Evolutionary conservation across 202 grass and related monocot genomes (phyloP).

Genomic region (Digitaria exilis): DNA sequence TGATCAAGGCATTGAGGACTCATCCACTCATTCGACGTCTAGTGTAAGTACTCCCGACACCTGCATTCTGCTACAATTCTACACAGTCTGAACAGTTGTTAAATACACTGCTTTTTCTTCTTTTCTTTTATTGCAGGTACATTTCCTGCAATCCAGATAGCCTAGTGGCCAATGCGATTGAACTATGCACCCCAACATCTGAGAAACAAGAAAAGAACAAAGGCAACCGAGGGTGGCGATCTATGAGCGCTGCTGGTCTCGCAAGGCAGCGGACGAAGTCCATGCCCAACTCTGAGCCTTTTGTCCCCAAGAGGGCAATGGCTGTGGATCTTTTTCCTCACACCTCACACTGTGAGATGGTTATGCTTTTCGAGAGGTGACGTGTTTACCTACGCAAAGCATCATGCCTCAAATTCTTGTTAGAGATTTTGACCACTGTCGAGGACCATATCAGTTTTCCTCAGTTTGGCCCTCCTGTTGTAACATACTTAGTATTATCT

Average conservation of each 20-base stretch:
- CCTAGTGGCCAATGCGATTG: conserved; percentile 86
- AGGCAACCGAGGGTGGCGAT: conserved; percentile 70
- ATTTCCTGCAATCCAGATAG: conserved; percentile 98
- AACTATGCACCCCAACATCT: conserved; percentile 87
- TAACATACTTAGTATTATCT: background rate
- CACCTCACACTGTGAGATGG: conserved; percentile 86
- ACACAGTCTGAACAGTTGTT: background rate
- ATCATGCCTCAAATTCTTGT: background rate
- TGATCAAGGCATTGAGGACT: conserved; percentile 91
- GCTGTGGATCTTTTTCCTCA: conserved; percentile 96
- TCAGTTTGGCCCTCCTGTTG: background rate
- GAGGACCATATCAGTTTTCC: conserved; percentile 8
- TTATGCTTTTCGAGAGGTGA: conserved; percentile 95
- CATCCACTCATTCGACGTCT: conserved; percentile 91
- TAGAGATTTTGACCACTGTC: background rate
- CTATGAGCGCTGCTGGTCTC: conserved; percentile 79
- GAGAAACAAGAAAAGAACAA: conserved; percentile 76
- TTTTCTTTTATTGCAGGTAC: conserved; percentile 55
- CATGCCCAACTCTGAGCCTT: conserved; percentile 87
- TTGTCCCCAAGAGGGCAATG: conserved; percentile 81
- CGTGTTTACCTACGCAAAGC: background rate
- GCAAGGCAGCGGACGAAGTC: conserved; percentile 81
- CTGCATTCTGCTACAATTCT: background rate
- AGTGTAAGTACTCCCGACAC: conserved; percentile 58
- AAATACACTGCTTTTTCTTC: background rate